These are phyloP conservation scores for Mitragyna speciosa DNA, from an alignment of 257 asterid species.

Conservation along the genomic window DNA sequence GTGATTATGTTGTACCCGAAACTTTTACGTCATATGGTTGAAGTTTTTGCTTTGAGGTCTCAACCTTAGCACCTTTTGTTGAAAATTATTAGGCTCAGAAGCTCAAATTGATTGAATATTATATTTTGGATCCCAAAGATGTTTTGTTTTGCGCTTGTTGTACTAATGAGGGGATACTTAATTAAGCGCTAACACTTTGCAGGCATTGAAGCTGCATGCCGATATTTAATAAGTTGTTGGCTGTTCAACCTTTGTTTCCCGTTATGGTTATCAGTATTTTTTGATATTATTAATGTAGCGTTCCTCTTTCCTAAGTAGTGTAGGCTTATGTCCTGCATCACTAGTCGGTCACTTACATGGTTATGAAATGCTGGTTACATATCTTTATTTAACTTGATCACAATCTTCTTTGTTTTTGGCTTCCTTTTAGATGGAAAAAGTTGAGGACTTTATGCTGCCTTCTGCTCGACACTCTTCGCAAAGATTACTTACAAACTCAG, in stretches of 20 bases:
- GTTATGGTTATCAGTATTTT: background rate
- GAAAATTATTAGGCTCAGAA: background rate
- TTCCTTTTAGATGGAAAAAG: constrained; percentile 72
- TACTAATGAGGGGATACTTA: background rate
- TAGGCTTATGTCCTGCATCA: background rate
- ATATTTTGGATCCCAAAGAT: background rate
- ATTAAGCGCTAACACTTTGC: too few relatives aligned
- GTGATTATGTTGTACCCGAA: background rate
- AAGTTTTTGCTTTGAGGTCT: background rate
- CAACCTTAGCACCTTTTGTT: background rate
- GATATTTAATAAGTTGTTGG: background rate
- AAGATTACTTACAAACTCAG: constrained; percentile 43
- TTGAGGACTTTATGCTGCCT: constrained; percentile 51
- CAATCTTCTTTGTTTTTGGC: constrained; percentile 6
- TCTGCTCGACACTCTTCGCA: constrained; percentile 53
- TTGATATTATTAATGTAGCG: background rate
- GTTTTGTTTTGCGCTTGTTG: background rate
- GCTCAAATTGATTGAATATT: too few relatives aligned
- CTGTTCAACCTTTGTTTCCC: background rate
- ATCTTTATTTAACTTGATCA: background rate
- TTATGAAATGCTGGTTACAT: background rate
- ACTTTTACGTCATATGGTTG: background rate
- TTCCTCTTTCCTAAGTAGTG: background rate
- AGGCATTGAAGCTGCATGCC: too few relatives aligned
- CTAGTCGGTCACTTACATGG: background rate